phyloP scores from a whole-genome alignment of 257 asterid genomes.

The Fraxinus cuspidata region DNA sequence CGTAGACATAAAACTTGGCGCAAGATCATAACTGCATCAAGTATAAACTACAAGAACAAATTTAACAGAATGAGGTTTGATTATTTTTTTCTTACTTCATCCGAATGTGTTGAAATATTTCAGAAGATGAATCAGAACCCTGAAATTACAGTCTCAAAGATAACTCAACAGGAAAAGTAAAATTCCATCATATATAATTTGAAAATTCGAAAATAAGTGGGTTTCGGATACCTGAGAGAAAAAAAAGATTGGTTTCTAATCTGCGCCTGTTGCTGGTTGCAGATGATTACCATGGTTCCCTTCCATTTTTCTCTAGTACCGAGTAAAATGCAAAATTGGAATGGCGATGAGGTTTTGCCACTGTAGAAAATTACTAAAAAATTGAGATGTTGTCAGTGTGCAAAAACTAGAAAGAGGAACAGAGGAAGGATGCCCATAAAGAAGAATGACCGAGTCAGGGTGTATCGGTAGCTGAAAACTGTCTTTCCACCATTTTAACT shows the following conservation, averaged over 20 bases:
- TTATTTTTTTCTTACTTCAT: slow-evolving; percentile 49
- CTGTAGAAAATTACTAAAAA: slow-evolving; percentile 34
- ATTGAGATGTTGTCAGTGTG: background rate
- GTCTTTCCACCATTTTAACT: slow-evolving; percentile 58
- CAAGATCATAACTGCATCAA: background rate
- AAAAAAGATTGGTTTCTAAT: slow-evolving; percentile 56
- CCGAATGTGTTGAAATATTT: slow-evolving; percentile 54
- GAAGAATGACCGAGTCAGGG: slow-evolving; percentile 36
- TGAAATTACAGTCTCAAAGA: slow-evolving; percentile 29
- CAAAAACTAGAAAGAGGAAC: background rate
- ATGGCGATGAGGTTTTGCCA: slow-evolving; percentile 79
- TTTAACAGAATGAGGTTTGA: background rate
- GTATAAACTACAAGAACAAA: background rate
- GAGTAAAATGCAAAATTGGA: slow-evolving; percentile 79
- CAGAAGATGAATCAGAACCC: slow-evolving; percentile 80
- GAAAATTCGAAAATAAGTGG: background rate
- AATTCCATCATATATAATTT: background rate
- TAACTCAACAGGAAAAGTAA: background rate
- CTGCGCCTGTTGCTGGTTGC: slow-evolving; percentile 75
- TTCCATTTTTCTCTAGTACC: slow-evolving; percentile 36
- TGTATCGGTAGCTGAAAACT: slow-evolving; percentile 12
- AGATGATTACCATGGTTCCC: slow-evolving; percentile 56
- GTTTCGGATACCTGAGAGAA: slow-evolving; percentile 55
- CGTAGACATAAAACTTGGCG: slow-evolving; percentile 2
- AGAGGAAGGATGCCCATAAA: slow-evolving; percentile 70